Base-by-base conservation (phyloP, 345 rosid genomes). In the Firmiana major region DNA sequence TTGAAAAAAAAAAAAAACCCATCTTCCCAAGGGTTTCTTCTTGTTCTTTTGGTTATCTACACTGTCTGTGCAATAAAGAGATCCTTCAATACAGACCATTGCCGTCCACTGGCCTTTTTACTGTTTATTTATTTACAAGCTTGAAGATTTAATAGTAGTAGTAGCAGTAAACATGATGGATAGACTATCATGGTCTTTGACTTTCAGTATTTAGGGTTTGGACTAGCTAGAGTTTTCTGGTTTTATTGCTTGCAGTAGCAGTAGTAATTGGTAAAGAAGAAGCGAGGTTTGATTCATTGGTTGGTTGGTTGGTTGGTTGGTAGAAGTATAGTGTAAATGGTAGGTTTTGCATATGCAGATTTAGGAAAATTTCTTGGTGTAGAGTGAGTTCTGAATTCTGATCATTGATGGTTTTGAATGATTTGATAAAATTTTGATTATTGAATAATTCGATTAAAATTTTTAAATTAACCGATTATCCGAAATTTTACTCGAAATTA, bases 171-270 rank as follows among this genome's bases (percentile, higher is more conserved):
- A 31, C 3, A 31, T 9, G 10, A 31, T 9, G 10, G 28, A 16
- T 53, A 66, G 73, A 54, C 55, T 65, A 65, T 76, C 54, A 65
- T 76, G 64, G 13, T 4, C 79, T 54, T 63, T 36, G 64, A 54
- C 65, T 55, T 34, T 57, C 13, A 11, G 40, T 36, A 36, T 36
- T 36, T 36, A 36, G 40, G 40, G 40, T 36, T 5, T 36, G 40
- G 6, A 36, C 40, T 36, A 36, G 40, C 40, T 36, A 4, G 40
- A 36, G 40, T 5, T 36, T 36, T 36, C 40, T 36, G 6, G 40
- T 36, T 36, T 36, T 36, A 5, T 36, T 60, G 65, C 8, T 26
- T 36, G 70, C 22, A 64, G 19, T 19, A 31, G 34, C 17, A 17
- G 1, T 24, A 21, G 49, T 9, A 16, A 67, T n/a, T n/a, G n/a